Evolutionary conservation across 768 basidiomycete genomes (phyloP), one percentile per base, ranked within the genome.

Genomic region (Panaeolus cyanescens): DNA sequence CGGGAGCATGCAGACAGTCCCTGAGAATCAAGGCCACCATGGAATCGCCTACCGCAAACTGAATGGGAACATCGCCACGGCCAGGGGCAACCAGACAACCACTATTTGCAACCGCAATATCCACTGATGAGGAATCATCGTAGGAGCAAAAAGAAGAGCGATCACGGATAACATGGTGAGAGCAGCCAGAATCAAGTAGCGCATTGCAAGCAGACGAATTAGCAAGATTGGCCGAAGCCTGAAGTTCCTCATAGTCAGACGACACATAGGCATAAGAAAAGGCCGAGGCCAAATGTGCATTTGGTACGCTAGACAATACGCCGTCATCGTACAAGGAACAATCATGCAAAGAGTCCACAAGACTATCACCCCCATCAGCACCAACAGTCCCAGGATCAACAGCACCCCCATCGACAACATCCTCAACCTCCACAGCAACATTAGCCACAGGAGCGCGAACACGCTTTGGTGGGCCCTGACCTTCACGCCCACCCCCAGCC

Each of bases 1-100:
- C 63, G 0, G 71, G 71, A 0, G 70, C 64, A 60, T 66, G 64
- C 1, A 74, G 63, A 45, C 73, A 74, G 32, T 68, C 61, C 19
- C 34, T 20, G 1, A 72, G 55, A 13, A 20, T 36, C 3, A 73
- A 8, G 0, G 56, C 42, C 8, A 66, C 53, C n/a, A n/a, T n/a
- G 22, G 1, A 6, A 59, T 13, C 2, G 60, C 63, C 40, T 5
- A 22, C 56, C 5, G 32, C 4, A 8, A 63, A 4, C 17, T 31
- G 5, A n/a, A 69, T 55, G 1, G 25, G 20, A 37, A 70, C 67
- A 30, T 64, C 59, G 9, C 72, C 70, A 0, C 59, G 20, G 2
- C 60, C 69, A 0, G 63, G 36, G 0, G 64, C 62, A 0, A 0
- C 2, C 2, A 72, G 58, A 1, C 50, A 34, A 7, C 68, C 67